These are phyloP conservation scores for Schizopora paradoxa DNA, from an alignment of 1,284 basidiomycete species.

Conservation along the genomic window DNA sequence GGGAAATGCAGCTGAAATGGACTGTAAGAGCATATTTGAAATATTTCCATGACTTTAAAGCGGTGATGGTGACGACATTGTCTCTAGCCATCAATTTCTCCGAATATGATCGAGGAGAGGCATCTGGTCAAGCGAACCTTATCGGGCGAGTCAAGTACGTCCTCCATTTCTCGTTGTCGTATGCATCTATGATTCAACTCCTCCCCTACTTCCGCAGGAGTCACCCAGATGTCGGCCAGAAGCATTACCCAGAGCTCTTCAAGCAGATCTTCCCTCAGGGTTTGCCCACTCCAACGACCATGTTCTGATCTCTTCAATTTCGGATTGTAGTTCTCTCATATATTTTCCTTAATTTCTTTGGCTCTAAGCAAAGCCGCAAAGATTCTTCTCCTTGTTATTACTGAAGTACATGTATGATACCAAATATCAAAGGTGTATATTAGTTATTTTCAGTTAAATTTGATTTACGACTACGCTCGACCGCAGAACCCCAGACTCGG, in stretches of 20 bases:
- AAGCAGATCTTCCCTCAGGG: slow-evolving; percentile 64
- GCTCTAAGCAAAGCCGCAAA: too few relatives aligned
- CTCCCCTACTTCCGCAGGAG: slow-evolving; percentile 53
- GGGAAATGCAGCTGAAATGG: slow-evolving; percentile 47
- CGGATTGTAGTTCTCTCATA: too few relatives aligned
- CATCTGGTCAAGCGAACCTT: slow-evolving; percentile 64
- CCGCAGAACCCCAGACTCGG: too few relatives aligned
- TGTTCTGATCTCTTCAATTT: too few relatives aligned
- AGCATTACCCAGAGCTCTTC: slow-evolving; percentile 70
- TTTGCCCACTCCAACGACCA: slow-evolving; percentile 41
- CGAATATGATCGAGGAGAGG: slow-evolving; percentile 63
- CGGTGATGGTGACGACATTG: too few relatives aligned
- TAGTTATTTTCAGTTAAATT: too few relatives aligned
- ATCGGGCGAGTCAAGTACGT: slow-evolving; percentile 68
- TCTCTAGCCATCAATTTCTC: slow-evolving; percentile 63
- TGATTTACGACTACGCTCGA: too few relatives aligned
- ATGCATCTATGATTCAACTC: neutral
- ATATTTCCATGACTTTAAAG: too few relatives aligned
- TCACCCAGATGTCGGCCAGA: slow-evolving; percentile 71
- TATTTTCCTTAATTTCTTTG: too few relatives aligned
- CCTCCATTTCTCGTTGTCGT: neutral
- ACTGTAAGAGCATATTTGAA: slow-evolving; percentile 56
- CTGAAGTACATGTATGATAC: too few relatives aligned
- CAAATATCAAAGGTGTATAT: too few relatives aligned
- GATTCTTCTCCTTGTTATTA: too few relatives aligned